Evolutionary conservation across 495 filamentous ascomycete species (phyloP).

Genomic region (Neurospora hispaniola): DNA sequence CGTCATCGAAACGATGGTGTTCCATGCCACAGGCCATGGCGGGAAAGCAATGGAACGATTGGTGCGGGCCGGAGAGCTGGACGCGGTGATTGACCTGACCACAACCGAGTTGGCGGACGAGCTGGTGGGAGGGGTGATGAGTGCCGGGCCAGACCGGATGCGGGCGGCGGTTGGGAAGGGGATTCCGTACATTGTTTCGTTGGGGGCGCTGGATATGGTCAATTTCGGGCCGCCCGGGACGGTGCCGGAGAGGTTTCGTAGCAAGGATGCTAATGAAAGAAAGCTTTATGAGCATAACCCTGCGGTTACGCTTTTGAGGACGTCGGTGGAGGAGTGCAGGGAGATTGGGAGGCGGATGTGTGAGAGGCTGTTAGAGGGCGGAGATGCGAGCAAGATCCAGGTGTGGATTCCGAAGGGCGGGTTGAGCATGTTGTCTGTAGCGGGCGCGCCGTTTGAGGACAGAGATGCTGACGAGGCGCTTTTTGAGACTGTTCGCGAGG

Average conservation of each 20-base stretch:
- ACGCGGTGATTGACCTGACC: constrained; percentile 57
- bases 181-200: constrained; percentile 50
- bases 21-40: constrained; percentile 59
- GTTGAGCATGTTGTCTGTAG: constrained; percentile 25
- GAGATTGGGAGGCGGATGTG: constrained; percentile 43
- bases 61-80: constrained; percentile 38
- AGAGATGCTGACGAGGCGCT: constrained; percentile 24
- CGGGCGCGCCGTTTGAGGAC: constrained; percentile 28
- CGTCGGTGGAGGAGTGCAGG: constrained; percentile 41
- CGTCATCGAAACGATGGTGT: constrained; percentile 48
- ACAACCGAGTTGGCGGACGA: constrained; percentile 58
- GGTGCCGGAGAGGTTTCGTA: constrained; percentile 38
- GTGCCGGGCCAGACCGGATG: constrained; percentile 44
- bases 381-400: constrained; percentile 28
- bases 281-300: constrained; percentile 54
- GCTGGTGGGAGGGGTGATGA: constrained; percentile 50
- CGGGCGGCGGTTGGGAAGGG: constrained; percentile 39
- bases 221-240: constrained; percentile 51
- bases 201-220: constrained; percentile 59
- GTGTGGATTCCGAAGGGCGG: constrained; percentile 49
- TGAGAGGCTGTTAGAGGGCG: constrained; percentile 34
- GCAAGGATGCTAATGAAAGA: constrained; percentile 14
- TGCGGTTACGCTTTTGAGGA: constrained; percentile 53
- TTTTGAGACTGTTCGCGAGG: constrained; percentile 34
- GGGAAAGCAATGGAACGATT: constrained; percentile 59